Conservation (phyloP, 805 yeast genomes). For the Diddensiella santjacobensis region DNA sequence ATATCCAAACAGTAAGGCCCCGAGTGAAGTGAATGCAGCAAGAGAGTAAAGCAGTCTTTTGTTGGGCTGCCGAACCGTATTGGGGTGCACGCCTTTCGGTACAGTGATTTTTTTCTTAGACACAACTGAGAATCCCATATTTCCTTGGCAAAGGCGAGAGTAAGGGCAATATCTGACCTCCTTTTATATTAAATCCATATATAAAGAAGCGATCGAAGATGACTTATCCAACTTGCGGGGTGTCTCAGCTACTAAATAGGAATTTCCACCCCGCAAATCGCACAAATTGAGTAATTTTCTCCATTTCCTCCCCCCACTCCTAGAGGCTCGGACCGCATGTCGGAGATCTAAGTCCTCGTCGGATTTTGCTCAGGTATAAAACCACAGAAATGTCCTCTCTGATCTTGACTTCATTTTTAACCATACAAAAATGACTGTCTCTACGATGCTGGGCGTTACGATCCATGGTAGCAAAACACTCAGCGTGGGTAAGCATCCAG, state of each 20-base stretch:
- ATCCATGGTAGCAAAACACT: constrained; percentile 14
- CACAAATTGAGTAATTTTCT: neutral
- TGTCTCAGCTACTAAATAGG: neutral
- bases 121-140: neutral
- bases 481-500: constrained; percentile 7
- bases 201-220: too few species aligned
- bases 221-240: neutral
- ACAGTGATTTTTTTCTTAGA: neutral
- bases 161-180: too few species aligned
- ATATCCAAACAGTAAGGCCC: constrained; percentile 53
- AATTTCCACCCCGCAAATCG: neutral
- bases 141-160: too few species aligned
- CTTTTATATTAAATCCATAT: neutral
- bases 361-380: too few species aligned
- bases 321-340: too few species aligned
- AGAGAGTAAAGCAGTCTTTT: constrained; percentile 10
- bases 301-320: constrained; percentile 2
- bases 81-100: neutral
- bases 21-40: constrained; percentile 20
- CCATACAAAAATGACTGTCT: constrained; percentile 1
- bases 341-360: too few species aligned
- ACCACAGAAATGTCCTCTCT: too few species aligned
- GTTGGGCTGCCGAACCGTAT: neutral
- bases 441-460: constrained; percentile 11
- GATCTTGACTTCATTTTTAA: too few species aligned